These are phyloP conservation scores for Myxozyma kluyveri DNA, from an alignment of 805 yeast genomes.

Conservation along the genomic window DNA sequence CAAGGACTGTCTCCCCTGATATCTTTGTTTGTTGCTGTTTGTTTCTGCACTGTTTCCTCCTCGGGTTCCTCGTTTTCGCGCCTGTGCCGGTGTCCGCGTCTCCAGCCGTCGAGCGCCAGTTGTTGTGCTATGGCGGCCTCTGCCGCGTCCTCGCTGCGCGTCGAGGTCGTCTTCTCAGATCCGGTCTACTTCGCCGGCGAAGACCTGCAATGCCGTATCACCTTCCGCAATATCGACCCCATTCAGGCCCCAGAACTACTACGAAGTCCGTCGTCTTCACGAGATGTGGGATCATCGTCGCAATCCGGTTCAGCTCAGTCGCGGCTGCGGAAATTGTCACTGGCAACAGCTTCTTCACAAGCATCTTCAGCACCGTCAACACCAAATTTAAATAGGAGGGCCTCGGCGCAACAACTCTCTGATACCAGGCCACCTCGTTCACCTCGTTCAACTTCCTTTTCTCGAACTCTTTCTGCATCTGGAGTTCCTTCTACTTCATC, in stretches of 20 bases:
- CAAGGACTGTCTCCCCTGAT: no score
- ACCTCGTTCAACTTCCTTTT: not conserved
- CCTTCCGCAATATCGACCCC: conserved; percentile 36
- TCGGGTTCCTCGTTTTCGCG: not conserved
- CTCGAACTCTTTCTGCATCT: not conserved
- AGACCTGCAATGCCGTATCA: conserved; percentile 36
- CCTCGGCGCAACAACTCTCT: no score
- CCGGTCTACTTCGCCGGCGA: conserved; percentile 44
- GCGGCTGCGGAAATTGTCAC: conserved; percentile 8
- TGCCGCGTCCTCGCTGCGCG: conserved; percentile 27
- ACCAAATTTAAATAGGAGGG: no score
- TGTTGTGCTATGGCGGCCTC: conserved; percentile 11
- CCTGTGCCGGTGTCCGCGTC: not conserved
- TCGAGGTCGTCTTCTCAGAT: conserved; percentile 41
- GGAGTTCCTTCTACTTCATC: not conserved
- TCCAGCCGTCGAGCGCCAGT: no score
- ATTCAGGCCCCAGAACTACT: not conserved
- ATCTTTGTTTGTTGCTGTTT: not conserved
- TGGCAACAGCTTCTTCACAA: not conserved
- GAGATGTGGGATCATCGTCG: no score
- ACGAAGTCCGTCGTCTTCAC: no score
- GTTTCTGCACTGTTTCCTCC: not conserved
- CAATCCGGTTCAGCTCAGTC: conserved; percentile 3
- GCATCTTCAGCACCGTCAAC: not conserved
- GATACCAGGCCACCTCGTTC: no score